Percentiles rank a stretch among this genome's conserved stretches.
These are phyloP conservation scores for Penstemon davidsonii DNA, from an alignment of 257 asterid genomes.

Conservation along the genomic window DNA sequence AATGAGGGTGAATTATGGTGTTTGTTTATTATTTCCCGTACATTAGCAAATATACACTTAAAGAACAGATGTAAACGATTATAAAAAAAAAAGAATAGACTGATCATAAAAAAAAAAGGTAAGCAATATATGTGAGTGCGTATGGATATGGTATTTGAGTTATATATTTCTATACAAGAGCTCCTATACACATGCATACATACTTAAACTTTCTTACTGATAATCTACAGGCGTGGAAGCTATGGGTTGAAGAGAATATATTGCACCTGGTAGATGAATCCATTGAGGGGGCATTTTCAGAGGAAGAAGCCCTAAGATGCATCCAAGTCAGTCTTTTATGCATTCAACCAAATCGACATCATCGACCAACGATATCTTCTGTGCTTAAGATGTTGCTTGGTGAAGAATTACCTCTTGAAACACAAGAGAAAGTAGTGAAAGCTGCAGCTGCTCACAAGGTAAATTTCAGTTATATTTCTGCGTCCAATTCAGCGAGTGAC, in stretches of 20 bases:
- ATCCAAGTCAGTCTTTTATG: slow-evolving; percentile 24
- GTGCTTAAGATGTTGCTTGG: slow-evolving; percentile 23
- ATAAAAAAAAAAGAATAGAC: background rate
- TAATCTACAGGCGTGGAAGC: too few species aligned
- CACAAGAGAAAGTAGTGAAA: background rate
- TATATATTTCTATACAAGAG: background rate
- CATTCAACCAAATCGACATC: background rate
- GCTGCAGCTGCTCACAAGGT: background rate
- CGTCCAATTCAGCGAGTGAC: background rate
- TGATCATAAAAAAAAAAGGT: too few species aligned
- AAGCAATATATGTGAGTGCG: background rate
- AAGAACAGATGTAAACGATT: background rate
- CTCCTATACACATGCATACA: background rate
- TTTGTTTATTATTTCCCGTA: too few species aligned
- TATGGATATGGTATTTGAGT: background rate
- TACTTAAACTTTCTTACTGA: background rate
- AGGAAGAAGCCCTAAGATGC: too few species aligned
- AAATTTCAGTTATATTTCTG: background rate
- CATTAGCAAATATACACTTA: background rate
- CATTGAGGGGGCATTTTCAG: too few species aligned
- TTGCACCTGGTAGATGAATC: too few species aligned
- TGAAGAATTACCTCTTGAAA: background rate
- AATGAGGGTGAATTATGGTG: too few species aligned
- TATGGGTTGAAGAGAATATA: too few species aligned
- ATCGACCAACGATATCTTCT: slow-evolving; percentile 10